Conservation (phyloP, 2,329 filamentous ascomycete species). For the Lojkania enalia region DNA sequence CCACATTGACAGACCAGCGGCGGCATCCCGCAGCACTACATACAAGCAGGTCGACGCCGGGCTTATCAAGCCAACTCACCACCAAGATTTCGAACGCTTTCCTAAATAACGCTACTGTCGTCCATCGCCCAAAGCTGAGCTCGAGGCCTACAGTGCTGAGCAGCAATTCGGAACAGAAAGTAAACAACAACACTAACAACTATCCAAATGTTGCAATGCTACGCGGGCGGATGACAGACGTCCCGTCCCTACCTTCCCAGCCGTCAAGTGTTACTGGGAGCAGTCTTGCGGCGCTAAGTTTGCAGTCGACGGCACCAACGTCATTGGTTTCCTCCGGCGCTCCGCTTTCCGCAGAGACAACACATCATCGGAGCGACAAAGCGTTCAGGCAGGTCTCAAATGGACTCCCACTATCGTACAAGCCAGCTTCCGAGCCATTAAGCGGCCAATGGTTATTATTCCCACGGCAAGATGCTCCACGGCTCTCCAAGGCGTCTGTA, state of each 20-base stretch:
- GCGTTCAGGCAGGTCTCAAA: slow-evolving; percentile 16
- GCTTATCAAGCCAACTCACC: slow-evolving; percentile 31
- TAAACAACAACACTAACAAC: not conserved
- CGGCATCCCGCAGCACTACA: slow-evolving; percentile 20
- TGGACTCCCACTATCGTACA: slow-evolving; percentile 19
- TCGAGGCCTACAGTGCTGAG: slow-evolving; percentile 32
- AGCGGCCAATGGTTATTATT: slow-evolving; percentile 33
- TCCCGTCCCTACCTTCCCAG: slow-evolving; percentile 29
- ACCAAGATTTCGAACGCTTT: slow-evolving; percentile 31
- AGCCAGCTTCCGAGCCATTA: slow-evolving; percentile 18
- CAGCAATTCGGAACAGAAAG: slow-evolving; percentile 12
- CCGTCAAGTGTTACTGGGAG: slow-evolving; percentile 31
- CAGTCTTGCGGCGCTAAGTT: slow-evolving; percentile 29
- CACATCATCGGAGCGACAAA: slow-evolving; percentile 25
- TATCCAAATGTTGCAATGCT: not conserved
- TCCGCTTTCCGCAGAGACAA: slow-evolving; percentile 34
- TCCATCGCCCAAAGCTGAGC: slow-evolving; percentile 34
- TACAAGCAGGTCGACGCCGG: slow-evolving; percentile 34
- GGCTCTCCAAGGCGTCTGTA: slow-evolving; percentile 44
- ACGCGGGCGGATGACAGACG: slow-evolving; percentile 19
- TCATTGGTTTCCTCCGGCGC: slow-evolving; percentile 39
- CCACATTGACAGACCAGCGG: slow-evolving; percentile 17
- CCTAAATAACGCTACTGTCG: slow-evolving; percentile 35
- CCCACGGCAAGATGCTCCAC: slow-evolving; percentile 38
- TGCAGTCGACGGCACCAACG: slow-evolving; percentile 41